Conservation (phyloP, 495 filamentous ascomycete genomes). For the Trichoderma virens region DNA sequence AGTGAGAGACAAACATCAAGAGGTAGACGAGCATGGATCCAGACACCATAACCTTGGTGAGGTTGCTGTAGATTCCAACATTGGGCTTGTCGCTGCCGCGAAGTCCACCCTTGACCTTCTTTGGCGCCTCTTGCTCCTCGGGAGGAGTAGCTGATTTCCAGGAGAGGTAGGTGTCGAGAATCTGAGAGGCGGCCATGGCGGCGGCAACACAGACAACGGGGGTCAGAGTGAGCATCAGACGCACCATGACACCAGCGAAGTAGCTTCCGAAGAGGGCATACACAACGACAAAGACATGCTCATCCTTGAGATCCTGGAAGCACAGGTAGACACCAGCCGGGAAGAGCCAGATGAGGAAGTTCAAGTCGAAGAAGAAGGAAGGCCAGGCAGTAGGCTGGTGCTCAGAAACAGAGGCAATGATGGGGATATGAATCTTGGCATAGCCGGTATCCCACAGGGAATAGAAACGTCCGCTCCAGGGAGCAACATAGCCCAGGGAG, state of each 20-base stretch:
- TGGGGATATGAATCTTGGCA: conserved; percentile 98
- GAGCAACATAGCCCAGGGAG: conserved; percentile 82
- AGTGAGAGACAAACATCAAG: conserved; percentile 90
- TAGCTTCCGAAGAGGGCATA: conserved; percentile 94
- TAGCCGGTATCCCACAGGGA: conserved; percentile 99
- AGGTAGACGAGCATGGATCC: conserved; percentile 68
- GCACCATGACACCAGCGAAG: conserved; percentile 99
- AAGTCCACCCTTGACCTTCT: conserved; percentile 48
- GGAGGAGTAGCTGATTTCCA: conserved; percentile 45
- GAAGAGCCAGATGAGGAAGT: conserved; percentile 98
- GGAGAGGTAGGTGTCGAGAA: conserved; percentile 80
- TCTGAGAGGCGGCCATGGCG: conserved; percentile 78
- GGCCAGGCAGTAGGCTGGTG: conserved; percentile 99
- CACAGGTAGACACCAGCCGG: conserved; percentile 98
- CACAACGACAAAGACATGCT: conserved; percentile 97
- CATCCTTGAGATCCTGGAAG: conserved; percentile 86
- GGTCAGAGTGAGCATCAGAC: conserved; percentile 94
- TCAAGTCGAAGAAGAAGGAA: conserved; percentile 98
- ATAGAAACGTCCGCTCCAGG: conserved; percentile 98
- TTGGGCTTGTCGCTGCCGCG: conserved; percentile 64
- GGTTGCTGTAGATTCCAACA: conserved; percentile 72
- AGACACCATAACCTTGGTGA: conserved; percentile 73
- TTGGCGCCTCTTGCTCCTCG: conserved; percentile 38
- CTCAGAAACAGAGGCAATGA: conserved; percentile 98
- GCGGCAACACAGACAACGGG: conserved; percentile 94